A percentile compares a stretch with the other conserved stretches of the same genome.
phyloP scores from a whole-genome alignment of 768 basidiomycete species.

The Lentinula edodes region DNA sequence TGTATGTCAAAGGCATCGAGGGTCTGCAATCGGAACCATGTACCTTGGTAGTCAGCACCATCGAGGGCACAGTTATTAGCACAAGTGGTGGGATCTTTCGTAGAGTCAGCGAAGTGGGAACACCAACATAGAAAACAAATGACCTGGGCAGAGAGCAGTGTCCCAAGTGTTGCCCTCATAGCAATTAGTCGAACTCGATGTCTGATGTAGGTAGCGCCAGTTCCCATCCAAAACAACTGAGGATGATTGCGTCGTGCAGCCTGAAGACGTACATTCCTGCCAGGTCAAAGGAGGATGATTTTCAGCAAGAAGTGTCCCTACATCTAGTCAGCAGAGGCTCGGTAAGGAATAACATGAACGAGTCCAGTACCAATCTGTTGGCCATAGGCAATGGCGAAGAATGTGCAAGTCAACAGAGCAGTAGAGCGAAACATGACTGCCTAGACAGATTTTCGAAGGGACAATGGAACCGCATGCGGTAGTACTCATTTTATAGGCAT shows the following conservation, averaged over 20 bases:
- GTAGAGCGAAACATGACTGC: conserved; percentile 32
- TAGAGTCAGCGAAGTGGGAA: too few relatives aligned
- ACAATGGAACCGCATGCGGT: conserved; percentile 30
- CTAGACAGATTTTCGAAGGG: conserved; percentile 32
- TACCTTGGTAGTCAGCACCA: conserved; percentile 19
- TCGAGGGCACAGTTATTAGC: conserved; percentile 21
- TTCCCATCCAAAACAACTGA: conserved; percentile 41
- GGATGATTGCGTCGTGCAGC: conserved; percentile 21
- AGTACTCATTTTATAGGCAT: not conserved
- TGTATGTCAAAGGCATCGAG: not conserved
- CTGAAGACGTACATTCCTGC: conserved; percentile 32
- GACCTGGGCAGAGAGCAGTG: conserved; percentile 41
- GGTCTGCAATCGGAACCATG: not conserved
- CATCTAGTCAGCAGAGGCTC: not conserved
- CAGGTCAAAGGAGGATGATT: conserved; percentile 36
- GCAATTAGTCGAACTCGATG: conserved; percentile 22
- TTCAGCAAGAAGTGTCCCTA: conserved; percentile 33
- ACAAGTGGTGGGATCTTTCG: conserved; percentile 27
- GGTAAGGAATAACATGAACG: not conserved
- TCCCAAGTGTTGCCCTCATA: conserved; percentile 46
- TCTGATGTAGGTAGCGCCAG: conserved; percentile 44
- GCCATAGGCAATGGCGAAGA: conserved; percentile 29
- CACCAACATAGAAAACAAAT: not conserved
- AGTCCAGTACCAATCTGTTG: conserved; percentile 33
- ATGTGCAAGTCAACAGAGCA: conserved; percentile 21